These are phyloP conservation scores for Sophora flavescens DNA, from an alignment of 306 rosid genomes.

Conservation along the genomic window DNA sequence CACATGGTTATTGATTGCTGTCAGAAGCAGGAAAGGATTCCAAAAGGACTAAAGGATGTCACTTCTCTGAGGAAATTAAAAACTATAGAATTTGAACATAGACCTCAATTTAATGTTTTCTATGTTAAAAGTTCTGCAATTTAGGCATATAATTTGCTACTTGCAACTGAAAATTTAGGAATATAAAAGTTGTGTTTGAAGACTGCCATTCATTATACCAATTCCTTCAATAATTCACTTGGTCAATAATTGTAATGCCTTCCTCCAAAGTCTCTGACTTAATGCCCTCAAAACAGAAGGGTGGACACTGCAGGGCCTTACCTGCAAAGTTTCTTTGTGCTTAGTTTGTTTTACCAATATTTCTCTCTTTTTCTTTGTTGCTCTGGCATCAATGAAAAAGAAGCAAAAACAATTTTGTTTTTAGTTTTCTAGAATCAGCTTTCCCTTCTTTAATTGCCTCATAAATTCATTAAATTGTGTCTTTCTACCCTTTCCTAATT, in stretches of 20 bases:
- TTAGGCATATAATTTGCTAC: too few relatives aligned
- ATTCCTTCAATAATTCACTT: too few relatives aligned
- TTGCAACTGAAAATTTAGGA: too few relatives aligned
- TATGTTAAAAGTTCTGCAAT: too few relatives aligned
- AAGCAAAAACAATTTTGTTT: constrained; percentile 20
- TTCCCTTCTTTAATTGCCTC: constrained; percentile 24
- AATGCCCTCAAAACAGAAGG: too few relatives aligned
- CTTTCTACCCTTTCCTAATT: constrained; percentile 48
- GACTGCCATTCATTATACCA: too few relatives aligned
- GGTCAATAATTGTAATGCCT: too few relatives aligned
- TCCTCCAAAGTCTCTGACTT: too few relatives aligned
- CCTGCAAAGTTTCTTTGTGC: not conserved
- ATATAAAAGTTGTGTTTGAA: too few relatives aligned
- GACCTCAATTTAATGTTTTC: too few relatives aligned
- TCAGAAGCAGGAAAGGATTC: constrained; percentile 55
- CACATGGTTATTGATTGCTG: constrained; percentile 54
- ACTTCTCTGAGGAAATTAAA: constrained; percentile 49
- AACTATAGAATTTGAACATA: constrained; percentile 57
- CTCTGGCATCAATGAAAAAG: constrained; percentile 52
- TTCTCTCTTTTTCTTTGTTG: constrained; percentile 48
- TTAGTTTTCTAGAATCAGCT: constrained; percentile 22
- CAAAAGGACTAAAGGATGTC: constrained; percentile 54
- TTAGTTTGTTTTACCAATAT: constrained; percentile 17
- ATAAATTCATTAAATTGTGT: constrained; percentile 47
- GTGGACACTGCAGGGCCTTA: too few relatives aligned